These are phyloP conservation scores for Wickerhamomyces rabaulensis DNA, from an alignment of 805 yeast species.

Conservation along the genomic window DNA sequence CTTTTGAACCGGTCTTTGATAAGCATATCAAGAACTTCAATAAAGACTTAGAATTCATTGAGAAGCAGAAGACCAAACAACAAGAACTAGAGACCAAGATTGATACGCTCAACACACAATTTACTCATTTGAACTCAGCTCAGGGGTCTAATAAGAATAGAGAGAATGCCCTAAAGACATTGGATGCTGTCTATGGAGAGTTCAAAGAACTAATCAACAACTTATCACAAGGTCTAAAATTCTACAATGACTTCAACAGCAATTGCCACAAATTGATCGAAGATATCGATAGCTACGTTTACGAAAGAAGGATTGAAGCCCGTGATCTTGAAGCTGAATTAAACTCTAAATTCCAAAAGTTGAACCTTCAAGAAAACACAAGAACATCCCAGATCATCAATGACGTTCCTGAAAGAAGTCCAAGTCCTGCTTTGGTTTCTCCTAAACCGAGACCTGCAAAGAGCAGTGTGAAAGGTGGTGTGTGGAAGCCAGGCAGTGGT, in stretches of 20 bases:
- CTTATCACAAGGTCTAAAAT: slow-evolving; percentile 61
- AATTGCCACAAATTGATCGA: slow-evolving; percentile 40
- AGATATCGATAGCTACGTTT: slow-evolving; percentile 49
- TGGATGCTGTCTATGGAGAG: slow-evolving; percentile 29
- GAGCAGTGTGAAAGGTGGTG: slow-evolving; percentile 22
- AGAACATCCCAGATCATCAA: background rate
- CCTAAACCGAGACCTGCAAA: slow-evolving; percentile 18
- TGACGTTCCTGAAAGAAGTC: slow-evolving; percentile 2
- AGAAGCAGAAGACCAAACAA: slow-evolving; percentile 35
- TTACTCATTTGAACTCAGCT: slow-evolving; percentile 14
- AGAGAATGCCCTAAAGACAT: slow-evolving; percentile 42
- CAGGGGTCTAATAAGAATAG: slow-evolving; percentile 26
- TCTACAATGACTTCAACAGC: slow-evolving; percentile 57
- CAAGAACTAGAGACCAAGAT: slow-evolving; percentile 34
- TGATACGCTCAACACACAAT: slow-evolving; percentile 27
- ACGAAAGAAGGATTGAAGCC: slow-evolving; percentile 46
- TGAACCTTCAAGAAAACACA: slow-evolving; percentile 10
- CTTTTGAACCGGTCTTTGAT: slow-evolving; percentile 37
- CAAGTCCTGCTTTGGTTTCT: slow-evolving; percentile 17
- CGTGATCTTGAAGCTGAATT: slow-evolving; percentile 40
- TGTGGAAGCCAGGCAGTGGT: slow-evolving; percentile 24
- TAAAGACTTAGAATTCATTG: slow-evolving; percentile 43
- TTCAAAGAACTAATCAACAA: slow-evolving; percentile 50
- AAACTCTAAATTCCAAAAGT: slow-evolving; percentile 26
- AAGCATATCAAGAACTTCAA: slow-evolving; percentile 43